Conservation (phyloP, 2,329 filamentous ascomycete genomes). For the Sphaceloma murrayae region DNA sequence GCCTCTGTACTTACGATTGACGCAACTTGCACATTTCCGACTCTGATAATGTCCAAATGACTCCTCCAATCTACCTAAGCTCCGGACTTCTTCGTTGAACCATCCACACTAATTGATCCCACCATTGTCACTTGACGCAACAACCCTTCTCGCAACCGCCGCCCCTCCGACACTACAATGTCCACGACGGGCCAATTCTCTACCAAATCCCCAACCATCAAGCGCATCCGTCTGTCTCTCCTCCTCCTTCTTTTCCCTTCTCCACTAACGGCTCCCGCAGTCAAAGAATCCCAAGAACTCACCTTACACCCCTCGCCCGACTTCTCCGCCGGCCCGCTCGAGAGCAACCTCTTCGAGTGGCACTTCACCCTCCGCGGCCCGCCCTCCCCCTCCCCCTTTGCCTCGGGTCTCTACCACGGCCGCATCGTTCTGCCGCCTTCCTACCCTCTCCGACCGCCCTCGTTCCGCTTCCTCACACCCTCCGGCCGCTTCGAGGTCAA, state of each 20-base stretch:
- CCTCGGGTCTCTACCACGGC: slow-evolving; percentile 82
- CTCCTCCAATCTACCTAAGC: too few relatives aligned
- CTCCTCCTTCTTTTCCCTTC: slow-evolving; percentile 14
- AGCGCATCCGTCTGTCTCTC: slow-evolving; percentile 59
- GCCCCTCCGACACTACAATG: neutral
- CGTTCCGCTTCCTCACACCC: slow-evolving; percentile 91
- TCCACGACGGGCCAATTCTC: slow-evolving; percentile 40
- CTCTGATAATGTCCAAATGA: too few relatives aligned
- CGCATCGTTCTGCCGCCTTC: slow-evolving; percentile 82
- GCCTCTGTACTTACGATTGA: too few relatives aligned
- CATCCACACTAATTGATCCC: neutral
- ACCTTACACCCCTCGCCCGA: slow-evolving; percentile 70
- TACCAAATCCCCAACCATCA: slow-evolving; percentile 72
- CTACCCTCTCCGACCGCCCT: slow-evolving; percentile 85
- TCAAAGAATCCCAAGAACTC: slow-evolving; percentile 86
- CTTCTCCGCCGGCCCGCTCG: slow-evolving; percentile 75
- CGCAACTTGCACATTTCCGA: too few relatives aligned
- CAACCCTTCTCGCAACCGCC: neutral
- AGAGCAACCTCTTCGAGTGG: slow-evolving; percentile 93
- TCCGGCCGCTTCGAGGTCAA: slow-evolving; percentile 92
- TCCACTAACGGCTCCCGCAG: slow-evolving; percentile 35
- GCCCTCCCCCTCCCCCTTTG: slow-evolving; percentile 66
- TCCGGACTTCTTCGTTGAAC: neutral
- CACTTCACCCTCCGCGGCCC: slow-evolving; percentile 95
- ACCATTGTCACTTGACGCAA: neutral